phyloP scores from a whole-genome alignment of 768 basidiomycete species.

The Leccinum sublutescens region DNA sequence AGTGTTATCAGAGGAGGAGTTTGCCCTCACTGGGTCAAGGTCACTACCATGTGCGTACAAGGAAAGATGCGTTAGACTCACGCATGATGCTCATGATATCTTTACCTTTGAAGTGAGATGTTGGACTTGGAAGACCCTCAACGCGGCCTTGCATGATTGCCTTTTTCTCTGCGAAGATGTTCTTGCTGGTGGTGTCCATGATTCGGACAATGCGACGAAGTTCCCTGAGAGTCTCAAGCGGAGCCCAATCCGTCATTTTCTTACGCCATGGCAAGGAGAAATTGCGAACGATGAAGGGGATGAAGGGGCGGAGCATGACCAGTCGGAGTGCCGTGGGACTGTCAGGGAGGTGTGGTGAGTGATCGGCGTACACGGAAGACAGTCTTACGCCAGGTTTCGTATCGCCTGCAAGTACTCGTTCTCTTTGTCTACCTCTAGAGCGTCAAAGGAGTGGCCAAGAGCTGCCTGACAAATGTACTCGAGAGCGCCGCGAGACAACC shows the following conservation, averaged over 20 bases:
- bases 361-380: neutral
- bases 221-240: constrained; percentile 27
- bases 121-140: constrained; percentile 6
- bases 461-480: constrained; percentile 37
- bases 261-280: constrained; percentile 31
- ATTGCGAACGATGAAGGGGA: constrained; percentile 31
- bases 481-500: constrained; percentile 34
- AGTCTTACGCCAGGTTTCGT: constrained; percentile 30
- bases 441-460: constrained; percentile 35
- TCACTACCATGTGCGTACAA: neutral
- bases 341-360: neutral
- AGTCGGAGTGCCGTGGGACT: constrained; percentile 29
- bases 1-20: constrained; percentile 26
- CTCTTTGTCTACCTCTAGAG: constrained; percentile 23
- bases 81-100: constrained; percentile 43
- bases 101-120: constrained; percentile 21
- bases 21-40: constrained; percentile 32
- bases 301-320: constrained; percentile 32
- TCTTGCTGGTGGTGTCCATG: constrained; percentile 31
- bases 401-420: constrained; percentile 32
- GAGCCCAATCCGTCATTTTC: constrained; percentile 34
- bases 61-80: constrained; percentile 16
- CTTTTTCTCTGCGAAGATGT: constrained; percentile 32
- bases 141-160: constrained; percentile 16
- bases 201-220: constrained; percentile 26